Evolutionary conservation across 352 stramenopile species (phyloP), one percentile per base, ranked within the genome.

Genomic region (Phytophthora sp.): DNA sequence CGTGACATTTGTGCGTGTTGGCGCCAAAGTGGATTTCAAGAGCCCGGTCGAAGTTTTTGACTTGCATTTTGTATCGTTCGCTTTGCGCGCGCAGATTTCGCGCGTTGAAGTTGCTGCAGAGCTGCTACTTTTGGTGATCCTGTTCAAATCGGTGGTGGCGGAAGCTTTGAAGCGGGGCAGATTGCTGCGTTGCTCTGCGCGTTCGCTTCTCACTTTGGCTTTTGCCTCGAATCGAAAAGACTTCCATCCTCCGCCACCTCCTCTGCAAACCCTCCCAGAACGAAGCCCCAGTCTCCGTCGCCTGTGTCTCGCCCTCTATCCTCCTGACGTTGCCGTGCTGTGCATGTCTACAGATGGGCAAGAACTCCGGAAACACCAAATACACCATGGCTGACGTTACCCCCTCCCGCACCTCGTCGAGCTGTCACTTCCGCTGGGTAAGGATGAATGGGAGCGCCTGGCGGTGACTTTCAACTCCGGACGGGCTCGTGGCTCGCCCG

Each of bases 71-170:
- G 39, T 5, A n/a, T 46, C n/a, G 2, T 1, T 11, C n/a, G 13
- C 33, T 55, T 30, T 18, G 29, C n/a, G 36, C 24, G 52, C 26
- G n/a, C 36, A 38, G 49, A 36, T 57, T 59, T 59, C 26, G 38
- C 52, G 52, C 36, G 38, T 51, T 59, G 26, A 59, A 59, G 38
- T 49, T 59, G 20, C 49, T n/a, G n/a, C n/a, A n/a, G n/a, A n/a
- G n/a, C n/a, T n/a, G n/a, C n/a, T n/a, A n/a, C n/a, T n/a, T n/a
- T n/a, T n/a, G n/a, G n/a, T n/a, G n/a, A n/a, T n/a, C n/a, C n/a
- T n/a, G n/a, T n/a, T n/a, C n/a, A n/a, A n/a, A n/a, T n/a, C n/a
- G n/a, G n/a, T n/a, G n/a, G n/a, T n/a, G n/a, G n/a, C n/a, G n/a
- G n/a, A n/a, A 56, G 20, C 20, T 36, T 24, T 35, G 21, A 45